A percentile compares a stretch with the other conserved stretches of the same genome.
Conservation (phyloP, 306 rosid genomes). For the Malus fusca region DNA sequence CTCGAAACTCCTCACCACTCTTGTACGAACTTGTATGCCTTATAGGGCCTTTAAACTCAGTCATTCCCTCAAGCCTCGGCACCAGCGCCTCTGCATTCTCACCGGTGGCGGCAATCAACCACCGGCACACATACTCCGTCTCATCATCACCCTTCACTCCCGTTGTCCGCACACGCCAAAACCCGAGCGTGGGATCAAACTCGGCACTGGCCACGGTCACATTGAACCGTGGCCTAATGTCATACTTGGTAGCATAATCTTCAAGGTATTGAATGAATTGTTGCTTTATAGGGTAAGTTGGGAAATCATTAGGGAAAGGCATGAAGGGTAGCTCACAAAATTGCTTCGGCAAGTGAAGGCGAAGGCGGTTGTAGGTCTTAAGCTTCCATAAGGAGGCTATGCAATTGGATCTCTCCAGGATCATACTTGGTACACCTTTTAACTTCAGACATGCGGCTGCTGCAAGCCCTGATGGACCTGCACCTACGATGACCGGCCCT, state of each 20-base stretch:
- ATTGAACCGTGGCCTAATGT: slow-evolving; percentile 45
- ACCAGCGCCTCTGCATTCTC: slow-evolving; percentile 80
- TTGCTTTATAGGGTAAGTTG: slow-evolving; percentile 69
- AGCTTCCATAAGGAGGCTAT: slow-evolving; percentile 83
- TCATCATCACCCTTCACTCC: neutral
- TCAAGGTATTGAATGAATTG: slow-evolving; percentile 59
- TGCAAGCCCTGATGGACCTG: slow-evolving; percentile 83
- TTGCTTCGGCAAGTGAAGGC: slow-evolving; percentile 68
- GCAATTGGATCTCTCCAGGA: slow-evolving; percentile 71
- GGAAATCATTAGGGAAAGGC: slow-evolving; percentile 49
- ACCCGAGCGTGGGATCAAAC: slow-evolving; percentile 36
- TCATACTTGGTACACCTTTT: slow-evolving; percentile 34
- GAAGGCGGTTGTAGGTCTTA: slow-evolving; percentile 67
- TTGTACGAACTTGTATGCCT: slow-evolving; percentile 67
- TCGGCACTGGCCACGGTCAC: slow-evolving; percentile 43
- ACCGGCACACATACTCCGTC: slow-evolving; percentile 51
- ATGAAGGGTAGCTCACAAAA: slow-evolving; percentile 66
- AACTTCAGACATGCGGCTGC: slow-evolving; percentile 60
- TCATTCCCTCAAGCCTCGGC: slow-evolving; percentile 49
- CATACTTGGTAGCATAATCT: slow-evolving; percentile 38
- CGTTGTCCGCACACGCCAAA: slow-evolving; percentile 40
- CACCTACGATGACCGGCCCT: slow-evolving; percentile 72
- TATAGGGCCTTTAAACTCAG: slow-evolving; percentile 42
- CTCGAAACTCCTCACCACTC: slow-evolving; percentile 54
- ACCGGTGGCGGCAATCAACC: slow-evolving; percentile 80